Conservation (phyloP, 1,284 basidiomycete genomes). For the Boletus semigastroideus region DNA sequence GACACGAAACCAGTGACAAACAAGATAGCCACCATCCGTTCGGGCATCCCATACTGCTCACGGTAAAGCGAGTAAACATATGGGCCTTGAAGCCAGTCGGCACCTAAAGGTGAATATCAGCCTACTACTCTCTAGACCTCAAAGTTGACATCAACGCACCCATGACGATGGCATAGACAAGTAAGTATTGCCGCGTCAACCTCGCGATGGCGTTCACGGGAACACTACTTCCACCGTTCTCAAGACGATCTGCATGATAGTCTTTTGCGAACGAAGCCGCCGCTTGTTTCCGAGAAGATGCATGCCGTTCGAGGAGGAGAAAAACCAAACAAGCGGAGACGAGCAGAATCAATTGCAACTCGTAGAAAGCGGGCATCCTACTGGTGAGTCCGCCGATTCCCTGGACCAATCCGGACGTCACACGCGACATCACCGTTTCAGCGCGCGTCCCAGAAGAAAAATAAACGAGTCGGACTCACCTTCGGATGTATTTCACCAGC, state of each 20-base stretch:
- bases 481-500: slow-evolving; percentile 5
- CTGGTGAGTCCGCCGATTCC: neutral
- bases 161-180: slow-evolving; percentile 73
- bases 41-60: slow-evolving; percentile 64
- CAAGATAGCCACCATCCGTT: slow-evolving; percentile 62
- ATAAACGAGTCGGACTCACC: slow-evolving; percentile 6
- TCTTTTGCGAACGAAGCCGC: slow-evolving; percentile 21
- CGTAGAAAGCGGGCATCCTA: slow-evolving; percentile 46
- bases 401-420: neutral
- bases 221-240: slow-evolving; percentile 34
- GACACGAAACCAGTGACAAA: slow-evolving; percentile 75
- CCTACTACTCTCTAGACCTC: neutral
- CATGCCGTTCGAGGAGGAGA: slow-evolving; percentile 47
- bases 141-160: slow-evolving; percentile 38
- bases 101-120: slow-evolving; percentile 42
- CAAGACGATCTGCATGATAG: slow-evolving; percentile 34
- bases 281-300: slow-evolving; percentile 34
- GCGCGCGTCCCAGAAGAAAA: neutral
- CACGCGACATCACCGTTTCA: neutral
- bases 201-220: slow-evolving; percentile 32
- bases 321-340: slow-evolving; percentile 44
- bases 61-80: slow-evolving; percentile 72
- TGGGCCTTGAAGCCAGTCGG: slow-evolving; percentile 79
- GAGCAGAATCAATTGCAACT: slow-evolving; percentile 50
- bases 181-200: slow-evolving; percentile 57